These are phyloP conservation scores for Clathrospora elynae DNA, from an alignment of 2,329 filamentous ascomycete species.

Conservation along the genomic window DNA sequence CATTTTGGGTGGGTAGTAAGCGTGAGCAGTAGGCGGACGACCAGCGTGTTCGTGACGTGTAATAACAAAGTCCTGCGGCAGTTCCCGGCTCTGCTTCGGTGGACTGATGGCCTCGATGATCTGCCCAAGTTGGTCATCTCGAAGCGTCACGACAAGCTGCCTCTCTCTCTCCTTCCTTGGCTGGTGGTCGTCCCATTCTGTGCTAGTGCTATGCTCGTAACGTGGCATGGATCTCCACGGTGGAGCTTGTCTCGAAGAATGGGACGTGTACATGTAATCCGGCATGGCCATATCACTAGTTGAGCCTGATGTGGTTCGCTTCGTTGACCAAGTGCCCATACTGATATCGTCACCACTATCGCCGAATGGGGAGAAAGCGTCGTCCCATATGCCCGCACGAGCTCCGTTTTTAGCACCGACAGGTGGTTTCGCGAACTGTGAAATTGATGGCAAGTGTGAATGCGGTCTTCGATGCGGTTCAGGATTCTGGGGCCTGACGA, in stretches of 20 bases:
- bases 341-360: slow-evolving; percentile 26
- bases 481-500: slow-evolving; percentile 16
- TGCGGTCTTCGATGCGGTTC: slow-evolving; percentile 25
- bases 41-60: slow-evolving; percentile 6
- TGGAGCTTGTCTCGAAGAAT: slow-evolving; percentile 12
- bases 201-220: slow-evolving; percentile 3
- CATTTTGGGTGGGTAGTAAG: slow-evolving; percentile 24
- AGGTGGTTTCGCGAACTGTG: slow-evolving; percentile 22
- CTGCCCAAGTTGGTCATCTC: slow-evolving; percentile 39
- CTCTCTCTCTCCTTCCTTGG: slow-evolving; percentile 14
- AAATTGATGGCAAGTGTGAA: slow-evolving; percentile 22
- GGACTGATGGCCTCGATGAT: slow-evolving; percentile 35
- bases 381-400: slow-evolving; percentile 21
- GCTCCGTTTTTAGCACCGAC: slow-evolving; percentile 4
- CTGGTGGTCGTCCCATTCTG: slow-evolving; percentile 9
- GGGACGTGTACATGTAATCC: slow-evolving; percentile 19
- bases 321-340: slow-evolving; percentile 29
- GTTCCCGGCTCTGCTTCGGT: slow-evolving; percentile 64
- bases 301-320: slow-evolving; percentile 17
- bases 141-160: slow-evolving; percentile 29
- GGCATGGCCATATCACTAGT: slow-evolving; percentile 25
- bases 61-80: background rate
- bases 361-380: slow-evolving; percentile 13
- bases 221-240: slow-evolving; percentile 17
- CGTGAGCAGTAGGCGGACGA: slow-evolving; percentile 10